Conservation (phyloP, 306 rosid genomes). For the Casuarina equisetifolia region DNA sequence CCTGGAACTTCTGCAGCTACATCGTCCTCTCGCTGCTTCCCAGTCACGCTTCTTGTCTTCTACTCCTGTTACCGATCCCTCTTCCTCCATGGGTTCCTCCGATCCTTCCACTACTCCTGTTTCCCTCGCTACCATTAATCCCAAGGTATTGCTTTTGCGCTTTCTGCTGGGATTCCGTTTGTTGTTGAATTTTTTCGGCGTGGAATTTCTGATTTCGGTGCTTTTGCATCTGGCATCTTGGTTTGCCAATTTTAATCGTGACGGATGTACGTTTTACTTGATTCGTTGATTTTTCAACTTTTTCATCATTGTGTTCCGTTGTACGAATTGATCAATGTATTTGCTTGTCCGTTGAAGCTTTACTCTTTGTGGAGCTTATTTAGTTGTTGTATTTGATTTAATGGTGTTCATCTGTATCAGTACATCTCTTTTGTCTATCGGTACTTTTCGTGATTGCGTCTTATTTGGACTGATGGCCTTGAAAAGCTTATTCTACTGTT, state of each 20-base stretch:
- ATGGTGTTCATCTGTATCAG: background rate
- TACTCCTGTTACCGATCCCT: slow-evolving; percentile 11
- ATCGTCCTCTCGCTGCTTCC: slow-evolving; percentile 19
- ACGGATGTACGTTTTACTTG: background rate
- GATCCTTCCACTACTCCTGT: slow-evolving; percentile 41
- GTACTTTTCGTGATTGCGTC: background rate
- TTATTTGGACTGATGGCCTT: background rate
- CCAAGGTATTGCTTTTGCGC: slow-evolving; percentile 47
- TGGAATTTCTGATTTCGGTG: background rate
- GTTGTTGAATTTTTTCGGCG: slow-evolving; percentile 9
- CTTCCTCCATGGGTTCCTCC: slow-evolving; percentile 38
- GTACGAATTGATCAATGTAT: background rate
- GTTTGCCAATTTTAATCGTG: background rate
- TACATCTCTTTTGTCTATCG: background rate
- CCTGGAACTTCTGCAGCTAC: background rate
- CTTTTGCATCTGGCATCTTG: slow-evolving; percentile 12
- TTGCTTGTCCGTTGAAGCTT: background rate
- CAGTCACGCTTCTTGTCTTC: slow-evolving; percentile 49
- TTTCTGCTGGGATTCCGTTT: slow-evolving; percentile 20
- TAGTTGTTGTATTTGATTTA: background rate
- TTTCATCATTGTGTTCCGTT: background rate
- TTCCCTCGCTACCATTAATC: slow-evolving; percentile 60
- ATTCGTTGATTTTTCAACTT: background rate
- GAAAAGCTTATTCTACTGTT: background rate
- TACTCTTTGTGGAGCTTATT: background rate